phyloP scores from a whole-genome alignment of 1,139 yeast genomes.

The Pichia sp. region DNA sequence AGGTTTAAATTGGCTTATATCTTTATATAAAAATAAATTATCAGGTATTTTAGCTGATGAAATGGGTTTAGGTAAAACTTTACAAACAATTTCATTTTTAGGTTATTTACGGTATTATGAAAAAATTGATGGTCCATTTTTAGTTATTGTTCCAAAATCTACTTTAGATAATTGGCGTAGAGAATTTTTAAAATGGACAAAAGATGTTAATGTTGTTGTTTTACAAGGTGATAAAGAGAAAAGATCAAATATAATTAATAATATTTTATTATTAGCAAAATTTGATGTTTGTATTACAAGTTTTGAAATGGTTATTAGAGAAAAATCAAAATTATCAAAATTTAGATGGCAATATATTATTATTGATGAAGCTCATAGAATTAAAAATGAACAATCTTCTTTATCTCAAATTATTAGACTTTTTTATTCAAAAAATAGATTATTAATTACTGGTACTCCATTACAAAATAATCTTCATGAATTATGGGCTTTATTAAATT shows the following conservation, averaged over 20 bases:
- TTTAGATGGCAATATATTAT: constrained; percentile 90
- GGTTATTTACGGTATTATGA: constrained; percentile 79
- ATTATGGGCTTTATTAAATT: constrained; percentile 89
- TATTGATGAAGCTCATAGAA: constrained; percentile 95
- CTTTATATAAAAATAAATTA: constrained; percentile 74
- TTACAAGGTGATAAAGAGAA: constrained; percentile 83
- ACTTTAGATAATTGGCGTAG: constrained; percentile 94
- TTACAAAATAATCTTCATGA: constrained; percentile 91
- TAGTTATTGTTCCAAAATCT: constrained; percentile 90
- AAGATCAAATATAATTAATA: constrained; percentile 54
- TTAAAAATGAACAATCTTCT: constrained; percentile 87
- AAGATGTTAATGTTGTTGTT: constrained; percentile 82
- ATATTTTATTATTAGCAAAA: constrained; percentile 57
- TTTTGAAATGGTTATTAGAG: constrained; percentile 87
- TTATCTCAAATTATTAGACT: constrained; percentile 84
- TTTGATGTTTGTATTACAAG: constrained; percentile 89
- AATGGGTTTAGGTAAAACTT: constrained; percentile 95
- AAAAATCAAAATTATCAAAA: constrained; percentile 72
- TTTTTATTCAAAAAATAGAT: constrained; percentile 76
- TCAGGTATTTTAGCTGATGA: constrained; percentile 96
- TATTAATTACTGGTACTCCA: constrained; percentile 93
- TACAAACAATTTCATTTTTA: constrained; percentile 86
- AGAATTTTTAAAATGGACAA: constrained; percentile 92
- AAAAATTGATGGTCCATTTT: constrained; percentile 81
- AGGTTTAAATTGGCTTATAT: constrained; percentile 88